These are phyloP conservation scores for Kalmanozyma brasiliensis DNA, from an alignment of 1,284 basidiomycete species.

Conservation along the genomic window DNA sequence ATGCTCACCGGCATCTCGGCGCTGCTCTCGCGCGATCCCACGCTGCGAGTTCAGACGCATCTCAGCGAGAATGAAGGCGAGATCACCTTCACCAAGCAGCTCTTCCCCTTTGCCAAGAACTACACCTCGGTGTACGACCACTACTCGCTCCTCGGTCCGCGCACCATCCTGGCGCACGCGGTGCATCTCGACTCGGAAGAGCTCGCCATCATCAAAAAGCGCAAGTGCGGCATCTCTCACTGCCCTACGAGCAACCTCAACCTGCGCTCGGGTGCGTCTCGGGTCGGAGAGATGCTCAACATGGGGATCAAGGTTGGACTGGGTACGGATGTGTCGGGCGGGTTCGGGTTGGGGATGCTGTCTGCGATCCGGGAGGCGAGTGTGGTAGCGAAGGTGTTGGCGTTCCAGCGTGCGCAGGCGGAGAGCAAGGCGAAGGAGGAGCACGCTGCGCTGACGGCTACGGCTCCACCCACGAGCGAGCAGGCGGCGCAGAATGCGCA, in stretches of 20 bases:
- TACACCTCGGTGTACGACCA: constrained; percentile 79
- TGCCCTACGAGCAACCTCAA: constrained; percentile 91
- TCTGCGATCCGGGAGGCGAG: constrained; percentile 84
- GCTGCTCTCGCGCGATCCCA: constrained; percentile 70
- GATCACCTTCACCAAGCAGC: constrained; percentile 75
- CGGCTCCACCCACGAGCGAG: constrained; percentile 23
- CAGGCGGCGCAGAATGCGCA: constrained; percentile 21
- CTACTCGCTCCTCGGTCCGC: constrained; percentile 78
- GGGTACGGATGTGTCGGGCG: constrained; percentile 92
- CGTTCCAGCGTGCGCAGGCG: constrained; percentile 54
- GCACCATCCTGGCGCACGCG: constrained; percentile 91
- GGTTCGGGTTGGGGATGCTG: constrained; percentile 84
- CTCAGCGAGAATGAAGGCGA: constrained; percentile 86
- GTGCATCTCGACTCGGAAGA: constrained; percentile 81
- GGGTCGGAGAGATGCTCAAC: constrained; percentile 82
- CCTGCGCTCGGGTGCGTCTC: constrained; percentile 82
- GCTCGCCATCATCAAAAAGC: constrained; percentile 76
- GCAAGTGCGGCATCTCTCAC: constrained; percentile 83
- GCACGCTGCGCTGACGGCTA: constrained; percentile 11
- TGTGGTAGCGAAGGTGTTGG: constrained; percentile 80
- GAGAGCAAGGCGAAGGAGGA: constrained; percentile 43
- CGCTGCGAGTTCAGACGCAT: constrained; percentile 88
- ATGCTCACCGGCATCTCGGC: constrained; percentile 77
- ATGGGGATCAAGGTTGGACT: constrained; percentile 83
- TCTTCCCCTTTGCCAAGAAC: constrained; percentile 72